Evolutionary conservation across 192 early-diverging fungal species (phyloP), one percentile per base, ranked within the genome.

Genomic region (Coemansia sp.): DNA sequence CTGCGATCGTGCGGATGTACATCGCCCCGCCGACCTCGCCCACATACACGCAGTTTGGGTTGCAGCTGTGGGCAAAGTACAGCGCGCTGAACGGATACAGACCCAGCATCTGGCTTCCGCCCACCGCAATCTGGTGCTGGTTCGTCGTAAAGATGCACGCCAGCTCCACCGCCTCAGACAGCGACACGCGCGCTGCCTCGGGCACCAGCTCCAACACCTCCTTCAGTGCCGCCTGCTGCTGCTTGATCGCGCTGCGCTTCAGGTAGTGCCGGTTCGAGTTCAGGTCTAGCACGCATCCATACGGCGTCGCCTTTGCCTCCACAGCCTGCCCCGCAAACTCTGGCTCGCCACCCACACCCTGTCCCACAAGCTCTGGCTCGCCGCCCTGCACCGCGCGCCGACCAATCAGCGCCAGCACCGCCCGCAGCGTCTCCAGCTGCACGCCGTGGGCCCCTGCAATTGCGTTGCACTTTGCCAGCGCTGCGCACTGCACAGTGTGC

Each of bases 11-110:
- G 35, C 86, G 85, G 21, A 92, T 79, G 21, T 73, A 66, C 56
- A 92, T 70, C 15, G 67, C 58, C n/a, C 86, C 90, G 43, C 78
- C 60, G 27, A 60, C 45, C 50, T 83, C 76, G 39, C 84, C 85
- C 17, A 89, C 82, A 72, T 82, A 88, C 25, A 83, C 75, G 79
- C 86, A 84, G 76, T 92, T 92, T 12, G 91, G 91, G 35, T 66
- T 79, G 78, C 91, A 92, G 41, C 83, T 84, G 81, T 92, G 91
- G 59, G 86, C 84, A 64, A 92, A 82, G 72, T 88, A 87, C 67
- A 90, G 84, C 12, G 87, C 78, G n/a, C 76, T 84, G 63, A 90
- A 67, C 19, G 91, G 91, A 57, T 86, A 92, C 67, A 92, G 58
- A 11, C 86, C 90, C 23, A 88, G 72, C 2, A 83, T 81, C 39